Evolutionary conservation across 306 rosid genomes (phyloP).

Genomic region (Quillaja saponaria): DNA sequence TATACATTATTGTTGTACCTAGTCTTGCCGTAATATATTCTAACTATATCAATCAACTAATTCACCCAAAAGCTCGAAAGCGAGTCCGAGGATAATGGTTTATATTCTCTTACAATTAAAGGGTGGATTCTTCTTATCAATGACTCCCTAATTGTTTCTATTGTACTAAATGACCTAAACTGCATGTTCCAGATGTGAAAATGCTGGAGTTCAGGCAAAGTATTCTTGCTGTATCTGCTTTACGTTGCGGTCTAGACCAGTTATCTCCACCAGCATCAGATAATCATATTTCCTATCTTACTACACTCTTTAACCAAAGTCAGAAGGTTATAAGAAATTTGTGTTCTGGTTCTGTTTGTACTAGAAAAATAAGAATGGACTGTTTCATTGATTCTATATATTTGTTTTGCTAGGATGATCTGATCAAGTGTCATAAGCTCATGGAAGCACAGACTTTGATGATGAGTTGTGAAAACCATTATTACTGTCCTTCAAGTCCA

Average conservation of each 20-base stretch:
- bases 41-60: neutral
- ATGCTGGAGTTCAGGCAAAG: constrained; percentile 44
- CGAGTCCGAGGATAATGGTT: neutral
- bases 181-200: constrained; percentile 31
- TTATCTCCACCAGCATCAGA: constrained; percentile 17
- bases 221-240: constrained; percentile 43
- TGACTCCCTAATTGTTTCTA: too few relatives aligned
- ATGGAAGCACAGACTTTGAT: constrained; percentile 33
- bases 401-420: constrained; percentile 34
- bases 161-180: neutral
- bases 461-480: neutral
- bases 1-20: too few relatives aligned
- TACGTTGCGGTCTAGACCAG: constrained; percentile 35
- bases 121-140: too few relatives aligned
- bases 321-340: constrained; percentile 38
- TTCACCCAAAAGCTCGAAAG: too few relatives aligned
- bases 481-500: constrained; percentile 46
- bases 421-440: constrained; percentile 38
- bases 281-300: constrained; percentile 19
- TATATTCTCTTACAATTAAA: neutral
- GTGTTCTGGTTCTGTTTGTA: neutral
- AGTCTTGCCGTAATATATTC: neutral
- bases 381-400: constrained; percentile 7
- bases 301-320: constrained; percentile 28
- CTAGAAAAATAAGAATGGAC: neutral